Percentiles rank a stretch among this genome's conserved stretches.
These are phyloP conservation scores for Irpex lacteus DNA, from an alignment of 1,284 basidiomycete genomes.

Conservation along the genomic window DNA sequence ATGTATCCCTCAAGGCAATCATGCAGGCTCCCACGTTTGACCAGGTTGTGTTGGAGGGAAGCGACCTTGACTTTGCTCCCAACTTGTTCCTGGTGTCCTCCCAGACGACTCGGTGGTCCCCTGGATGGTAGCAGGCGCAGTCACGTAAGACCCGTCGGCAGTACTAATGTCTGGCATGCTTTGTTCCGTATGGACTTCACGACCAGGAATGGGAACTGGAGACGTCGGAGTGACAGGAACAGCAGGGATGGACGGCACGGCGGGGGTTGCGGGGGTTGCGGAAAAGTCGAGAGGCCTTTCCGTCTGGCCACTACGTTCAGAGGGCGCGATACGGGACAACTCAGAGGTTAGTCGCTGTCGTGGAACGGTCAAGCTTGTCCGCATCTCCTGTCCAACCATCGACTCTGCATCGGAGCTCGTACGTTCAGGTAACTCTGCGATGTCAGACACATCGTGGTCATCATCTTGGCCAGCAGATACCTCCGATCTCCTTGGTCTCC, in stretches of 20 bases:
- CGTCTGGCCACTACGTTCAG: conserved; percentile 13
- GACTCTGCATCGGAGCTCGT: conserved; percentile 13
- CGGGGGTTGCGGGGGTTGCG: background rate
- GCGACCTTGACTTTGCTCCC: conserved; percentile 34
- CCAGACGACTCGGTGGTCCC: conserved; percentile 41
- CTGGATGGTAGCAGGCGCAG: conserved; percentile 54
- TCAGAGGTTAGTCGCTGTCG: conserved; percentile 9
- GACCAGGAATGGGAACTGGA: conserved; percentile 24
- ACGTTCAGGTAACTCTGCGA: conserved; percentile 16
- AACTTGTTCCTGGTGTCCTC: conserved; percentile 29
- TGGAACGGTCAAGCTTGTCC: background rate
- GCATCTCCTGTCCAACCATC: conserved; percentile 4
- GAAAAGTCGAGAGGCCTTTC: background rate
- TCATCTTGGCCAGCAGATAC: conserved; percentile 17
- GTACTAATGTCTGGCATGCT: conserved; percentile 64
- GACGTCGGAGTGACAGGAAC: conserved; percentile 7
- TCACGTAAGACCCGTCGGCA: conserved; percentile 64
- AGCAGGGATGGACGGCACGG: background rate
- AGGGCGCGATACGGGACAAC: conserved; percentile 5
- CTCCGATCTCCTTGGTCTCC: conserved; percentile 25
- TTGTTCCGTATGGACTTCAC: conserved; percentile 17
- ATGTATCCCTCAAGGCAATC: conserved; percentile 12
- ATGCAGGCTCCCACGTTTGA: conserved; percentile 23
- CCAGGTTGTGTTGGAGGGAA: conserved; percentile 21
- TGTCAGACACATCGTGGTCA: conserved; percentile 20